Evolutionary conservation across 2,329 filamentous ascomycete species (phyloP).

Genomic region (Neodidymelliopsis sp.): DNA sequence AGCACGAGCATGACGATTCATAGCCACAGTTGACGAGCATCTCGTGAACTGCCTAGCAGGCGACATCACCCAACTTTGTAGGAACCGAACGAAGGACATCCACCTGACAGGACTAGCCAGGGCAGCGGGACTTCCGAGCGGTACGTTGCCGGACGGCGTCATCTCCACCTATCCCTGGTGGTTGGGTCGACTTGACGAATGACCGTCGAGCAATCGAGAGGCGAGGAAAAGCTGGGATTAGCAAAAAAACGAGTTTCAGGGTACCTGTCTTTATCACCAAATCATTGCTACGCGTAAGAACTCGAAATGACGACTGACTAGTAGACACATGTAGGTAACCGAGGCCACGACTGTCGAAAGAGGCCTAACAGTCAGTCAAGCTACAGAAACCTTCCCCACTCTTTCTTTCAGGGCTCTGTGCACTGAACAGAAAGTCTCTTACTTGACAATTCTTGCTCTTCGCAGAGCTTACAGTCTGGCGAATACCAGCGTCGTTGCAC

Average conservation of each 20-base stretch:
- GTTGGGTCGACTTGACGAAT: not conserved
- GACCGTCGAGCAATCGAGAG: not conserved
- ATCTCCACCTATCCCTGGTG: constrained; percentile 12
- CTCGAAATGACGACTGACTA: not conserved
- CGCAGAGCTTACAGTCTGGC: not conserved
- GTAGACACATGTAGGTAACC: not conserved
- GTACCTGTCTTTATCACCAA: not conserved
- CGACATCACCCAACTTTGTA: not conserved
- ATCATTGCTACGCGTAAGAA: not conserved
- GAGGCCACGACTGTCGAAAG: not conserved
- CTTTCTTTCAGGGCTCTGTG: not conserved
- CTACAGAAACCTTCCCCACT: not conserved
- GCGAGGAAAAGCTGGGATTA: not conserved
- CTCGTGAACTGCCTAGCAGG: not conserved
- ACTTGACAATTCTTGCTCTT: not conserved
- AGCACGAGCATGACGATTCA: constrained; percentile 3
- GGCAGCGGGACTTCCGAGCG: not conserved
- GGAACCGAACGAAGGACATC: not conserved
- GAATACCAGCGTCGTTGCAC: not conserved
- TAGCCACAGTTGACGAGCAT: not conserved
- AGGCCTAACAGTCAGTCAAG: not conserved
- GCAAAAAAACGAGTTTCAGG: not conserved
- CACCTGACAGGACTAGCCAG: constrained; percentile 1
- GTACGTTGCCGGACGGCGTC: constrained; percentile 6
- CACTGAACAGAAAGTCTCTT: not conserved